Evolutionary conservation across 306 rosid genomes (phyloP).

Genomic region (Styphnolobium japonicum): DNA sequence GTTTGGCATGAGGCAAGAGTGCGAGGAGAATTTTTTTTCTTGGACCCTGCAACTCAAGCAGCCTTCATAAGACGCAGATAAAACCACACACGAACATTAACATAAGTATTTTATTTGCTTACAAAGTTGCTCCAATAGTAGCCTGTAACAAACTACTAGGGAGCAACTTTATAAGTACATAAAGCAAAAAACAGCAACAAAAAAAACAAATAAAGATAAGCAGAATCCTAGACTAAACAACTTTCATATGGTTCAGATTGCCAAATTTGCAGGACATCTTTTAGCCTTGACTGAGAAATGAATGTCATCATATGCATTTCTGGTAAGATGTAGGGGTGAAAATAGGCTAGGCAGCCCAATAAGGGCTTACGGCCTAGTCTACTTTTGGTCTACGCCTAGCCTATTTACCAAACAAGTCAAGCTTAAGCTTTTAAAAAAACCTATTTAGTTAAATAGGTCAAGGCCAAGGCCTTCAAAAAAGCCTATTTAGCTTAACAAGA

Average conservation of each 20-base stretch:
- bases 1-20: conserved; percentile 59
- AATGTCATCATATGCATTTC: background rate
- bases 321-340: too few species aligned
- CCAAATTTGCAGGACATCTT: background rate
- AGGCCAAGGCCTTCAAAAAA: too few species aligned
- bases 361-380: too few species aligned
- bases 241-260: background rate
- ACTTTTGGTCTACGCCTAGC: too few species aligned
- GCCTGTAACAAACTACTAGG: background rate
- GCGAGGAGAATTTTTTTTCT: conserved; percentile 90
- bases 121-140: too few species aligned
- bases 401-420: too few species aligned
- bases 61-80: conserved; percentile 25
- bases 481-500: too few species aligned
- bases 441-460: too few species aligned
- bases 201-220: background rate
- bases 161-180: background rate
- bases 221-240: conserved; percentile 1
- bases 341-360: too few species aligned
- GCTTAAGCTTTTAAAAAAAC: too few species aligned
- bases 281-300: background rate
- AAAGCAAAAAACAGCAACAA: background rate
- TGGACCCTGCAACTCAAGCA: conserved; percentile 76
- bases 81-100: too few species aligned
- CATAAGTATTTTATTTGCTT: too few species aligned